Percentiles rank a stretch among this genome's conserved stretches.
phyloP scores from a whole-genome alignment of 441 rosid species.

The Mallotus repandus region DNA sequence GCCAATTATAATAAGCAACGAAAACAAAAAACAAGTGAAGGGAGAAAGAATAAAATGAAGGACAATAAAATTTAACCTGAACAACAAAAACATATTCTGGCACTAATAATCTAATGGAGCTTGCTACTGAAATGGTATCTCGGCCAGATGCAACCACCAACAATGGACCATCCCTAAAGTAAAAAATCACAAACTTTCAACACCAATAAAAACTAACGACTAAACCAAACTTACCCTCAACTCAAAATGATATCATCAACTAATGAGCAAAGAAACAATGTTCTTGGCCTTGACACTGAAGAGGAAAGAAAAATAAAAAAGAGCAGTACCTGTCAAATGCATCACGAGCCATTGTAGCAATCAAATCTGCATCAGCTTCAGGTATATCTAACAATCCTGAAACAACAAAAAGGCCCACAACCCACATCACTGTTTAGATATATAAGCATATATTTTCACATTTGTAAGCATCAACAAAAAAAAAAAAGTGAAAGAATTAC shows the following conservation, averaged over 20 bases:
- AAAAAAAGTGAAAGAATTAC: background rate
- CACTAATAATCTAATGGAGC: slow-evolving; percentile 76
- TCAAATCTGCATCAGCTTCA: slow-evolving; percentile 74
- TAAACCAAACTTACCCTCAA: background rate
- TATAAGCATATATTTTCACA: background rate
- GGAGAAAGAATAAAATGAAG: slow-evolving; percentile 1
- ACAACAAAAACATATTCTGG: slow-evolving; percentile 80
- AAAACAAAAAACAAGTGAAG: background rate
- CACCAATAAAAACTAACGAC: background rate
- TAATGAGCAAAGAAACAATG: background rate
- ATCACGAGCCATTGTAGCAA: slow-evolving; percentile 69
- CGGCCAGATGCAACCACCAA: slow-evolving; percentile 89
- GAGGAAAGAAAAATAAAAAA: background rate
- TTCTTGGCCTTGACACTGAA: background rate
- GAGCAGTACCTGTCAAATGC: slow-evolving; percentile 60
- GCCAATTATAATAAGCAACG: slow-evolving; percentile 5
- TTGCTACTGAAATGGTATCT: slow-evolving; percentile 72
- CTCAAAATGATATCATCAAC: background rate
- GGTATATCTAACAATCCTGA: slow-evolving; percentile 52
- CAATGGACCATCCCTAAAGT: slow-evolving; percentile 74
- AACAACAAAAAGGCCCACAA: background rate
- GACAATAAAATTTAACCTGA: slow-evolving; percentile 48
- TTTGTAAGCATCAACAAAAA: background rate
- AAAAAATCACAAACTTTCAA: slow-evolving; percentile 7
- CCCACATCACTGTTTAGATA: background rate